Base-by-base conservation (phyloP, 2,329 filamentous ascomycete species). In the Calonectria honghensis region DNA sequence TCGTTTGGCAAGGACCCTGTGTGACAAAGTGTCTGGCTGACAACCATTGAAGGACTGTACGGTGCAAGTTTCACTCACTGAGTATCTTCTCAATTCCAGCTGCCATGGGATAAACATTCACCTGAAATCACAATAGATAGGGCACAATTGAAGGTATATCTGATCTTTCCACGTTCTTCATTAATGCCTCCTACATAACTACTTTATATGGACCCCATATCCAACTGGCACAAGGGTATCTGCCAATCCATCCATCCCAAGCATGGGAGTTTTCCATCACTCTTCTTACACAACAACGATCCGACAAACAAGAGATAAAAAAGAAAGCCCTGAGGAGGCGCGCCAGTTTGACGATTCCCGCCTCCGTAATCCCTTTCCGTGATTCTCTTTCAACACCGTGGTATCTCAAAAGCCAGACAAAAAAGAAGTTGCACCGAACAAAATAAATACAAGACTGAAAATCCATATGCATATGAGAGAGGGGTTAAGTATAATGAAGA, bases 401-500 rank as follows among this genome's bases (percentile, higher is more conserved):
- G 79, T 81, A 81, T 81, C 79, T 81, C 76, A 76, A 81, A 73
- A 79, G 37, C 35, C 64, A 74, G 74, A 76, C 75, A 54, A 70
- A 78, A 74, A 75, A 70, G 73, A 75, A 48, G 32, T 29, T 54
- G 57, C 61, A 65, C 37, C 61, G 41, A 70, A 64, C 54, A 69
- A 75, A 18, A 76, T 35, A 64, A 37, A 50, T 68, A 59, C 48
- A 45, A 50, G 29, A 52, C 29, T 66, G 32, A 45, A 54, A 67
- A 59, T 39, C 35, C 57, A 41, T 61, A 61, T 61, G 35, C 57
- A 57, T 27, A 24, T 35, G 35, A 66, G 45, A 32, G 48, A 70
- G 73, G 75, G 68, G 64, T 41, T 39, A 72, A 71, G 67, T 63
- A 69, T 69, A 54, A 61, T 37, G 39, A 73, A 59, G 73, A 48